Evolutionary conservation across 805 yeast species (phyloP).

Genomic region (Candida awuae): DNA sequence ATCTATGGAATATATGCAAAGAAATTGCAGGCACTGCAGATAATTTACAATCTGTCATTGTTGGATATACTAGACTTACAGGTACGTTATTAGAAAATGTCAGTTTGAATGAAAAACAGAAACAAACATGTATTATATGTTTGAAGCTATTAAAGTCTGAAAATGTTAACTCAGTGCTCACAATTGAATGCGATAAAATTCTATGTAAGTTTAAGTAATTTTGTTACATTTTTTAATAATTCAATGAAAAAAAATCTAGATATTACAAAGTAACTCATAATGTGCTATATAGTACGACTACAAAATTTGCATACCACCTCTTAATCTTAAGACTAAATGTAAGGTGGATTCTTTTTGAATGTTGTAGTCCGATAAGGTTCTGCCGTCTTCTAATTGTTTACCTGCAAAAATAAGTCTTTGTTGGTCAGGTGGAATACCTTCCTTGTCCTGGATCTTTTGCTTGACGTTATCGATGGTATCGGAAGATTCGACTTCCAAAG

Average conservation of each 20-base stretch:
- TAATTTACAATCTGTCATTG: conserved; percentile 46
- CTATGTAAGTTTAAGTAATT: neutral
- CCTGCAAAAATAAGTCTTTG: conserved; percentile 97
- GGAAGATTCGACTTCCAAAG: conserved; percentile 95
- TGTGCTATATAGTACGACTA: conserved; percentile 31
- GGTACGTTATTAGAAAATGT: conserved; percentile 9
- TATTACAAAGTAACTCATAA: conserved; percentile 9
- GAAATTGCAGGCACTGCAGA: conserved; percentile 13
- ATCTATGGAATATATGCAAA: conserved; percentile 12
- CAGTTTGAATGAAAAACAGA: conserved; percentile 26
- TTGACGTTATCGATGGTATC: conserved; percentile 97
- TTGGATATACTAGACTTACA: conserved; percentile 34
- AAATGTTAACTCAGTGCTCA: conserved; percentile 44
- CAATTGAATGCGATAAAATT: conserved; percentile 27
- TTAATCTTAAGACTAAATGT: conserved; percentile 92
- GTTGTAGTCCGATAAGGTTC: conserved; percentile 96
- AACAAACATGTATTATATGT: conserved; percentile 37
- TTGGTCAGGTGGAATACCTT: conserved; percentile 97
- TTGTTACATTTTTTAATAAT: neutral
- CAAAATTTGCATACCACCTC: conserved; percentile 69
- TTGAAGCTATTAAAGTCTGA: conserved; percentile 23
- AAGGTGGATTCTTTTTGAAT: conserved; percentile 96
- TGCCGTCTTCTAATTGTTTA: conserved; percentile 94
- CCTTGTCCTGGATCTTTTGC: conserved; percentile 94
- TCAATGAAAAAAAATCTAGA: neutral